Conservation (phyloP, 495 filamentous ascomycete species). For the Penicillium psychrofluorescens region DNA sequence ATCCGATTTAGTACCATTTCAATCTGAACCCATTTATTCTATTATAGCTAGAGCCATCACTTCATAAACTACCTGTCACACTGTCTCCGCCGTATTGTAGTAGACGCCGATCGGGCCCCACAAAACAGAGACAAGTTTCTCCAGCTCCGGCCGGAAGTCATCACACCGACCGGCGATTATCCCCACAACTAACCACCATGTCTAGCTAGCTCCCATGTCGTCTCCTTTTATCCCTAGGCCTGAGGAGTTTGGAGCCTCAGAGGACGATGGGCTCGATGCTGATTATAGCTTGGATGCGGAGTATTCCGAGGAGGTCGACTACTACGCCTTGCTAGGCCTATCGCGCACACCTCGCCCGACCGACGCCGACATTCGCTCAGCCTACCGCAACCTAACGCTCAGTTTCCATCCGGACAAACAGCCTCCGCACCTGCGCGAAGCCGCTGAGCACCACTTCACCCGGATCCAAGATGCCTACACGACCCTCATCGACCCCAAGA, state of each 20-base stretch:
- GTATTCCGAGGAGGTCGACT: constrained; percentile 33
- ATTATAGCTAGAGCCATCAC: too few species aligned
- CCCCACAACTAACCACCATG: not conserved
- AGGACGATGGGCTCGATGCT: constrained; percentile 18
- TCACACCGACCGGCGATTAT: not conserved
- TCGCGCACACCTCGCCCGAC: constrained; percentile 36
- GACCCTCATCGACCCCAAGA: constrained; percentile 46
- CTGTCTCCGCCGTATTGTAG: too few species aligned
- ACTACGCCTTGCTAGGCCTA: constrained; percentile 47
- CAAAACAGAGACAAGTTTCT: constrained; percentile 19
- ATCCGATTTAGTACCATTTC: too few species aligned
- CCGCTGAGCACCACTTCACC: constrained; percentile 42
- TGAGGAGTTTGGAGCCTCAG: constrained; percentile 11
- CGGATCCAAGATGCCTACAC: constrained; percentile 47
- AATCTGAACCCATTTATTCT: too few species aligned
- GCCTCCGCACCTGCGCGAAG: constrained; percentile 36
- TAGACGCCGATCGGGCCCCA: constrained; percentile 4
- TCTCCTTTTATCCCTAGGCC: constrained; percentile 8
- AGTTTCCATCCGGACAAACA: constrained; percentile 55
- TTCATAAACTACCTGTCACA: too few species aligned
- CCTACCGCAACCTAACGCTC: constrained; percentile 46
- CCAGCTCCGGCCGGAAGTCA: constrained; percentile 16
- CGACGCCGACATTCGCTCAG: constrained; percentile 42
- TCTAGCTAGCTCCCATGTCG: constrained; percentile 6
- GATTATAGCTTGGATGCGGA: constrained; percentile 14